These are phyloP conservation scores for Chlorella sp. DNA, from an alignment of 139 green algal species.

Conservation along the genomic window DNA sequence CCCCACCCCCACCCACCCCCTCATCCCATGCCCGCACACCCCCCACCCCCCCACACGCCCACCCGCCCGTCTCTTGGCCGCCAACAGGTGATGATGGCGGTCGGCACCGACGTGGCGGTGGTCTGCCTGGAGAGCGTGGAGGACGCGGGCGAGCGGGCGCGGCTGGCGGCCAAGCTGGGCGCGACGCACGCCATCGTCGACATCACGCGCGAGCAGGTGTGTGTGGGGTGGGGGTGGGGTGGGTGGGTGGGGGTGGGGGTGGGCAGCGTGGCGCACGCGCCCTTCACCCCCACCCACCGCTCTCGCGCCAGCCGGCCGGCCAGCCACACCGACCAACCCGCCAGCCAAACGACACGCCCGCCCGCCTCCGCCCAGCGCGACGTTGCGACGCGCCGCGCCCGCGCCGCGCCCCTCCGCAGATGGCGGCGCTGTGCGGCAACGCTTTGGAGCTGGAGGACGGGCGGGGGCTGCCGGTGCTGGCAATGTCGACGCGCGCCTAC, in stretches of 20 bases:
- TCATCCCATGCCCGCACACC: no score
- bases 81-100: constrained; percentile 96
- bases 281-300: no score
- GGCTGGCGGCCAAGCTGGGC: constrained; percentile 62
- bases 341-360: no score
- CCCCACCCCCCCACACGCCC: no score
- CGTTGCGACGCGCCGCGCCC: no score
- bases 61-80: no score
- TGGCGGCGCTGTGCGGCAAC: constrained; percentile 91
- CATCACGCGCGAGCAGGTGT: constrained; percentile 66
- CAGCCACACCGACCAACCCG: no score
- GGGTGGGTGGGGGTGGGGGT: no score
- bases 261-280: no score
- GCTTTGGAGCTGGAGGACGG: constrained; percentile 89
- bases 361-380: no score
- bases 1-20: no score
- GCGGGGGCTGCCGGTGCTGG: constrained; percentile 82
- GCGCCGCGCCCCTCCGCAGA: constrained; percentile 66
- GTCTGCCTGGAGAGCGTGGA: constrained; percentile 84
- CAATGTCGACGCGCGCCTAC: constrained; percentile 83
- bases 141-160: constrained; percentile 68
- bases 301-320: no score
- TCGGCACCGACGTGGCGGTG: constrained; percentile 89
- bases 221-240: not conserved
- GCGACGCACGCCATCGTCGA: constrained; percentile 75